Evolutionary conservation across 108 stramenopile genomes (phyloP).

Genomic region (Cyclotella atomus): DNA sequence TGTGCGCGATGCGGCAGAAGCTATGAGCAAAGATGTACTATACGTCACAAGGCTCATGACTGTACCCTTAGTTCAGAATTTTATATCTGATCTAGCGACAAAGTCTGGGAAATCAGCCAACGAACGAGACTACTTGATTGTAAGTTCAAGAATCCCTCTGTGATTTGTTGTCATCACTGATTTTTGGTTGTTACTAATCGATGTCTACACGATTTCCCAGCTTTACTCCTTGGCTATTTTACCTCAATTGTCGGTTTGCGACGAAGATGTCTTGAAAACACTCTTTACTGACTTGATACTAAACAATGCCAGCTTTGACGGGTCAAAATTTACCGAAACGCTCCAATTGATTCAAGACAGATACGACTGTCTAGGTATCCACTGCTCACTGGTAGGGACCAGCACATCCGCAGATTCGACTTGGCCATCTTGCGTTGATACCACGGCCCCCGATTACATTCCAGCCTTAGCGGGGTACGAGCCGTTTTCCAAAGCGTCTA

Average conservation of each 20-base stretch:
- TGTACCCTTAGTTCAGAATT: slow-evolving; percentile 60
- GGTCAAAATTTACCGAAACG: slow-evolving; percentile 5
- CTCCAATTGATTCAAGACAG: slow-evolving; percentile 29
- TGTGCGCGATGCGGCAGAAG: slow-evolving; percentile 26
- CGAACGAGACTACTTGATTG: slow-evolving; percentile 29
- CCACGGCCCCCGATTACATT: slow-evolving; percentile 9
- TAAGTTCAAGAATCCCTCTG: background rate
- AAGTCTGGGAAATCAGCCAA: slow-evolving; percentile 13
- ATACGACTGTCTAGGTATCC: slow-evolving; percentile 44
- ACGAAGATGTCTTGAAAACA: slow-evolving; percentile 23
- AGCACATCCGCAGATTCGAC: slow-evolving; percentile 3
- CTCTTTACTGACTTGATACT: slow-evolving; percentile 28
- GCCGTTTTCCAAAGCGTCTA: slow-evolving; percentile 25
- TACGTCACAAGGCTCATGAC: slow-evolving; percentile 59
- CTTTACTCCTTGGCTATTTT: slow-evolving; percentile 43
- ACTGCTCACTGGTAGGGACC: slow-evolving; percentile 25
- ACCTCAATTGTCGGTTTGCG: slow-evolving; percentile 45
- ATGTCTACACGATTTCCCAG: background rate
- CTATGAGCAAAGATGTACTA: slow-evolving; percentile 43
- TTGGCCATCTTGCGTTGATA: background rate
- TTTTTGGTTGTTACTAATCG: background rate
- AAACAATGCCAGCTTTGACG: background rate
- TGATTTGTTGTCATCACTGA: background rate
- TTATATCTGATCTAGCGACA: slow-evolving; percentile 49
- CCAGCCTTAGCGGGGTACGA: slow-evolving; percentile 30